Percentiles rank a stretch among this genome's conserved stretches.
Conservation (phyloP, 805 yeast genomes). For the Starmerella apicola region DNA sequence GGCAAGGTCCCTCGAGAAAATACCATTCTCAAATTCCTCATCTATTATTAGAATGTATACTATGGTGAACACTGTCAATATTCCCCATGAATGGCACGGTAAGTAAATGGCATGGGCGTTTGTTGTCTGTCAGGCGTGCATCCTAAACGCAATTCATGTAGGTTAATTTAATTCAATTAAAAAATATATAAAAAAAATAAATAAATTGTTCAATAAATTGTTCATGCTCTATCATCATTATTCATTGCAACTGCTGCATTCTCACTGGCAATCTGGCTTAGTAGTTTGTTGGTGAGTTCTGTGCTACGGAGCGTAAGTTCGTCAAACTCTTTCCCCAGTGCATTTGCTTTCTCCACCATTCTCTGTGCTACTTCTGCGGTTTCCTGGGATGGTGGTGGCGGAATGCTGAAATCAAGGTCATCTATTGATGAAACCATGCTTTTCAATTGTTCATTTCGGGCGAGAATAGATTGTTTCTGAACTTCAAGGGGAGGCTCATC, state of each 20-base stretch:
- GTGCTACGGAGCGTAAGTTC: constrained; percentile 18
- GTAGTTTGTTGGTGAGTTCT: constrained; percentile 11
- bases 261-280: constrained; percentile 9
- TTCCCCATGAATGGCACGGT: no score
- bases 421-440: constrained; percentile 10
- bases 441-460: constrained; percentile 8
- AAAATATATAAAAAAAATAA: no score
- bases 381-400: constrained; percentile 2
- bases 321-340: constrained; percentile 17
- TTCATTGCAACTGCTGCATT: constrained; percentile 7
- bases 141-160: no score
- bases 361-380: constrained; percentile 2
- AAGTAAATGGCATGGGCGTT: no score
- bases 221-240: no score
- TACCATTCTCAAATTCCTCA: background rate
- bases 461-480: constrained; percentile 5
- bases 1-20: background rate
- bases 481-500: constrained; percentile 2
- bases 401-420: constrained; percentile 4
- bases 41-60: background rate
- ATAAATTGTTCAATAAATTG: no score
- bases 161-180: no score
- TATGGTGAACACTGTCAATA: no score
- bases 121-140: no score
- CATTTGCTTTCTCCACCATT: constrained; percentile 8